Base-by-base conservation (phyloP, 441 rosid species). In the Populus hybrid region DNA sequence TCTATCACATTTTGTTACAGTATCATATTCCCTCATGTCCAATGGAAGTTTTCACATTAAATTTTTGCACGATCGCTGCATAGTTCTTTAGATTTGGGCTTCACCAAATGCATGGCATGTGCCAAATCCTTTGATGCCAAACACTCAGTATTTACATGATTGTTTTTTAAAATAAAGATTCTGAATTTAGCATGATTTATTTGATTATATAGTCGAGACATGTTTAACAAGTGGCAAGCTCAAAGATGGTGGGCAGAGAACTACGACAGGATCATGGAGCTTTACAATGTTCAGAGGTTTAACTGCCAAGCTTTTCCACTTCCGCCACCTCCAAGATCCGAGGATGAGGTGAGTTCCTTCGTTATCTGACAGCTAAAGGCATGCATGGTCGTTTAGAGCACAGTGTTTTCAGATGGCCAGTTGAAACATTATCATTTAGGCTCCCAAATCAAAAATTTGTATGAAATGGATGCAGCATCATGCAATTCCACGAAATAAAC, bases 201-300 rank as follows among this genome's bases (percentile, higher is more conserved):
- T 84, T 85, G 75, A 82, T 67, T 76, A 95, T 30, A 30, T 3
- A 30, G 98, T 80, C 97, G 98, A 69, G 99, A 95, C 66, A 89
- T 88, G 92, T 93, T 91, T 82, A 93, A 92, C 91, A 95, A 95
- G 81, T 79, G 89, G 92, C 97, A 88, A 90, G 98, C 98, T 81
- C 98, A 95, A 79, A 82, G 90, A 82, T 94, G 99, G 99, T 94
- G 99, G 99, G 89, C 97, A 46, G 99, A 94, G 86, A 93, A 94
- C 85, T 93, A 89, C 75, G 99, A 92, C 84, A 90, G 75, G 83
- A 89, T 94, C 73, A 93, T 87, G 95, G 99, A 94, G 75, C 95
- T 94, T 28, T 93, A 95, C 88, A 92, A 95, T 83, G 99, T 95
- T 28, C 95, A 93, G 85, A 91, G 97, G 86, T 82, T 93, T 80